Evolutionary conservation across 345 rosid species (phyloP).

Genomic region (Ailanthus altissimus): DNA sequence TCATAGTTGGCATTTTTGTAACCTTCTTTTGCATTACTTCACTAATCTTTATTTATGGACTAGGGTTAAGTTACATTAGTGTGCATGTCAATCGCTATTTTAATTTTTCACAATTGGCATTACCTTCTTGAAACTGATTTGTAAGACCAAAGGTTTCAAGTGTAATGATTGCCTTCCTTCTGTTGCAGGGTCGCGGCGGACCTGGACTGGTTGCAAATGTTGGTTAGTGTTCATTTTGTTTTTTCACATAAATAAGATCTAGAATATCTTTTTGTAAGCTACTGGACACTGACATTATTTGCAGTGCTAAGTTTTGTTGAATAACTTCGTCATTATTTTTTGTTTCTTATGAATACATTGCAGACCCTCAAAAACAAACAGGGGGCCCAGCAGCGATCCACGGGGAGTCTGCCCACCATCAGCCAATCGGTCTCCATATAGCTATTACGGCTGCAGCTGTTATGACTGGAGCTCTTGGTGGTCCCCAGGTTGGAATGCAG

Average conservation of each 20-base stretch:
- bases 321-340: constrained; percentile 5
- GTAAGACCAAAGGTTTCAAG: constrained; percentile 7
- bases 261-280: neutral
- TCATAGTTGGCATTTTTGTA: neutral
- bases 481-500: constrained; percentile 55
- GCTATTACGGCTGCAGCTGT: constrained; percentile 76
- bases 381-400: constrained; percentile 51
- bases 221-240: constrained; percentile 50
- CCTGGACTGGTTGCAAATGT: constrained; percentile 61
- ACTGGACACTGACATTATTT: neutral
- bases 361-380: constrained; percentile 62
- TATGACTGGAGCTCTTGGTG: constrained; percentile 82
- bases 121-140: neutral
- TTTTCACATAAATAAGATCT: constrained; percentile 3
- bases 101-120: neutral
- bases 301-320: neutral
- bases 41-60: no score
- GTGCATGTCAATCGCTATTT: neutral
- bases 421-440: constrained; percentile 82
- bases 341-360: constrained; percentile 18
- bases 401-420: constrained; percentile 56
- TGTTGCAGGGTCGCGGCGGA: constrained; percentile 88
- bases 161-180: constrained; percentile 20
- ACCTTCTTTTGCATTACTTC: no score
- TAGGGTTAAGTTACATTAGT: neutral